phyloP scores from a whole-genome alignment of 208 protist genomes.

The Crithidia mellificae region DNA sequence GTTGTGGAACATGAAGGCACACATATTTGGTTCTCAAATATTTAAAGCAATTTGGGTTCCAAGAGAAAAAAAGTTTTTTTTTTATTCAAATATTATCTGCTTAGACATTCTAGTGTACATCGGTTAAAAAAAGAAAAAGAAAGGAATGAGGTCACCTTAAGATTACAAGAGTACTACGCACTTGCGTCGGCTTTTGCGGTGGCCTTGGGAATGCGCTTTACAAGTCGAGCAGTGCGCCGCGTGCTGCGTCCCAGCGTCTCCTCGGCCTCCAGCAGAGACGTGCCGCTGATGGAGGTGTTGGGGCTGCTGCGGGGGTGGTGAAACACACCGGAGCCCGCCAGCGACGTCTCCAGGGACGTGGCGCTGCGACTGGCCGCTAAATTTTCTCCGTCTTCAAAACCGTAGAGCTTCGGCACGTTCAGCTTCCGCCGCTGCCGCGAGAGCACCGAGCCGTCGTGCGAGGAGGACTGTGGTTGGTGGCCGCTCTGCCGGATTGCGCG shows the following conservation, averaged over 20 bases:
- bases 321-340: constrained; percentile 12
- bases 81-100: no score
- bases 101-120: no score
- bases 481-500: constrained; percentile 23
- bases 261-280: constrained; percentile 11
- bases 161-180: not conserved
- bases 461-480: not conserved
- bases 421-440: constrained; percentile 23
- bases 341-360: not conserved
- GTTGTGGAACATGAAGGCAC: no score
- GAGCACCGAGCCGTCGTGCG: constrained; percentile 6
- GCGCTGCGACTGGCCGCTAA: not conserved
- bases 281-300: not conserved
- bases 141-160: no score
- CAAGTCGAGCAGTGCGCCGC: not conserved
- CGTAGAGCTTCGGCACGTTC: constrained; percentile 25
- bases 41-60: no score
- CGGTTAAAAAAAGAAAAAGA: no score
- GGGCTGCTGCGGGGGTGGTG: constrained; percentile 9
- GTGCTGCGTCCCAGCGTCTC: constrained; percentile 19
- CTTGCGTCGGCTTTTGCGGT: not conserved
- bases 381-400: not conserved
- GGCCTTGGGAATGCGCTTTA: constrained; percentile 7
- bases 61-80: no score
- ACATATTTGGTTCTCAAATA: no score